These are phyloP conservation scores for Termitomyces sp. DNA, from an alignment of 768 basidiomycete genomes.

Conservation along the genomic window DNA sequence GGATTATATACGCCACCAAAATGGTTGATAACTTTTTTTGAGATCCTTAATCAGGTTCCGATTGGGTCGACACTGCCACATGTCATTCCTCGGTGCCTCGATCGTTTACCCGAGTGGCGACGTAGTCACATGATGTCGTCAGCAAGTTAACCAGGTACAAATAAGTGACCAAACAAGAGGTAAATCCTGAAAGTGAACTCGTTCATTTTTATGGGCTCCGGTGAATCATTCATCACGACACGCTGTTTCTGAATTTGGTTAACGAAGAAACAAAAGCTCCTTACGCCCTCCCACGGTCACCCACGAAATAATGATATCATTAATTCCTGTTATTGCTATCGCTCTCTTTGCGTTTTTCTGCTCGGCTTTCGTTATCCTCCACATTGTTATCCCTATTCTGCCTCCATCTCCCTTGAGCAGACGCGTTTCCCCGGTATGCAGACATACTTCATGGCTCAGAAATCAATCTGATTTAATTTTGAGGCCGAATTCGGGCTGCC, in stretches of 20 bases:
- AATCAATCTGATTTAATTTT: constrained; percentile 15
- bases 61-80: not conserved
- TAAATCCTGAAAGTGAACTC: constrained; percentile 1
- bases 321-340: constrained; percentile 60
- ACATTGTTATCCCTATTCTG: constrained; percentile 68
- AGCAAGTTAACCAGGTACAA: constrained; percentile 20
- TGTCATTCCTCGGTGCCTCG: not conserved
- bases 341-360: constrained; percentile 66
- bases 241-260: not conserved
- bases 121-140: not conserved
- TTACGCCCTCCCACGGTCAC: not conserved
- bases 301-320: constrained; percentile 48
- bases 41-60: not conserved
- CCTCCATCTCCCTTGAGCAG: constrained; percentile 69
- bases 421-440: constrained; percentile 65
- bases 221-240: not conserved
- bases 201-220: constrained; percentile 17
- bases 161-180: constrained; percentile 27
- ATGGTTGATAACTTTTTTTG: too few species aligned
- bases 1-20: not conserved
- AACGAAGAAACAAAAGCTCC: not conserved
- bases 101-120: not conserved
- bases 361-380: constrained; percentile 72
- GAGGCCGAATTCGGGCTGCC: constrained; percentile 75
- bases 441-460: constrained; percentile 11